A percentile compares a stretch with the other conserved stretches of the same genome.
phyloP scores from a whole-genome alignment of 331 rosid species.

The Arachis monticola region DNA sequence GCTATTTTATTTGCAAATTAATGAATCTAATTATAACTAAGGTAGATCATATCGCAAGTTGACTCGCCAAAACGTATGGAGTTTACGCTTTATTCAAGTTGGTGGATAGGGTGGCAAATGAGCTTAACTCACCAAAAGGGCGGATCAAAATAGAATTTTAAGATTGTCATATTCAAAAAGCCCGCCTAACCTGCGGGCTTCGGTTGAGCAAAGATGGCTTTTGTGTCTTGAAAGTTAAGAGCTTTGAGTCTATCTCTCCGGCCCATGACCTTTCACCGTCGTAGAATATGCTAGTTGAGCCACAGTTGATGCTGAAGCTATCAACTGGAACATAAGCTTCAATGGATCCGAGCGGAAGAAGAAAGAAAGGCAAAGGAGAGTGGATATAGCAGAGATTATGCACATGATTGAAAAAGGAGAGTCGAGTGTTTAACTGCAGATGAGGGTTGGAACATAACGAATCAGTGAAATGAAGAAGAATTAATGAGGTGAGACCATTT shows the following conservation, averaged over 20 bases:
- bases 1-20: no score
- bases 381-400: background rate
- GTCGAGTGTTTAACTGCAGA: no score
- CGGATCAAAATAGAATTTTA: no score
- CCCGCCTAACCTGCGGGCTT: no score
- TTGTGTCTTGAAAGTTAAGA: background rate
- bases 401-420: conserved; percentile 7
- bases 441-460: no score
- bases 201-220: background rate
- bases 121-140: no score
- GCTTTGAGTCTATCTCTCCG: conserved; percentile 37
- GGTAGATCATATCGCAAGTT: no score
- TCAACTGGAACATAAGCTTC: conserved; percentile 40
- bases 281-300: conserved; percentile 10
- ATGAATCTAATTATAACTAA: no score
- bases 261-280: conserved; percentile 41
- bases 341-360: background rate
- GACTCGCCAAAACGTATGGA: no score
- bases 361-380: conserved; percentile 11
- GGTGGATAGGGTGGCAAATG: no score
- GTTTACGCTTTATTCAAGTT: no score
- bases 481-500: background rate
- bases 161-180: no score
- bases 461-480: background rate
- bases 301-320: conserved; percentile 42